These are phyloP conservation scores for Aspergillus avenaceus DNA, from an alignment of 495 filamentous ascomycete species.

Conservation along the genomic window DNA sequence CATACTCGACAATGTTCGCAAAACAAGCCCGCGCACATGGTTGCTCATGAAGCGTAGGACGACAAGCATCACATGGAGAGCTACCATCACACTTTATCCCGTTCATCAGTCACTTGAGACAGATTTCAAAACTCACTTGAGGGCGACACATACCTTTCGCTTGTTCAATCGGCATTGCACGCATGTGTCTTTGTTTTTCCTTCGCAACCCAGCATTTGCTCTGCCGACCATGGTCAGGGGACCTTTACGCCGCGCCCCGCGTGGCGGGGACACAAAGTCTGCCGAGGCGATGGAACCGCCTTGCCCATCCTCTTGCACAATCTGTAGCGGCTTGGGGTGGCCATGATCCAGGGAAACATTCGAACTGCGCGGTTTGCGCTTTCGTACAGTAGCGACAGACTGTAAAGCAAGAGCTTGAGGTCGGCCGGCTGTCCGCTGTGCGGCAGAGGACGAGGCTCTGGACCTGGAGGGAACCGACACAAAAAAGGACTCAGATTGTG, in stretches of 20 bases:
- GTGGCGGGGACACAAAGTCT: constrained; percentile 44
- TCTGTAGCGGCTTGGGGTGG: constrained; percentile 36
- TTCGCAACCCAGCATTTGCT: constrained; percentile 42
- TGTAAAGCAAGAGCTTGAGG: constrained; percentile 34
- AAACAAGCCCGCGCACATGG: constrained; percentile 47
- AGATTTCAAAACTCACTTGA: background rate
- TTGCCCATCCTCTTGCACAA: constrained; percentile 46
- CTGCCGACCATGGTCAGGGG: constrained; percentile 41
- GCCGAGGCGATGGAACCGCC: constrained; percentile 45
- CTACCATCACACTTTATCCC: constrained; percentile 40
- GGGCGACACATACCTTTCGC: constrained; percentile 34
- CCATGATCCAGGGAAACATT: constrained; percentile 27
- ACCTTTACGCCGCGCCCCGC: constrained; percentile 45
- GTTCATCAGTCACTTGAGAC: background rate
- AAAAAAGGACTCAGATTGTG: constrained; percentile 27
- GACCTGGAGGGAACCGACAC: constrained; percentile 25
- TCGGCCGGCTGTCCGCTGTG: constrained; percentile 23
- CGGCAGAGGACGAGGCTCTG: constrained; percentile 21
- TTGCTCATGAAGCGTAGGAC: constrained; percentile 43
- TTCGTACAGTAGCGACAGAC: constrained; percentile 32
- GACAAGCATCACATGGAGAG: constrained; percentile 46
- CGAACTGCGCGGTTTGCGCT: constrained; percentile 38
- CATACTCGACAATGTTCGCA: constrained; percentile 47
- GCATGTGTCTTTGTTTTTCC: constrained; percentile 49
- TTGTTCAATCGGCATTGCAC: constrained; percentile 47